Conservation (phyloP, 1,284 basidiomycete genomes). For the Rugosomyces carneus region DNA sequence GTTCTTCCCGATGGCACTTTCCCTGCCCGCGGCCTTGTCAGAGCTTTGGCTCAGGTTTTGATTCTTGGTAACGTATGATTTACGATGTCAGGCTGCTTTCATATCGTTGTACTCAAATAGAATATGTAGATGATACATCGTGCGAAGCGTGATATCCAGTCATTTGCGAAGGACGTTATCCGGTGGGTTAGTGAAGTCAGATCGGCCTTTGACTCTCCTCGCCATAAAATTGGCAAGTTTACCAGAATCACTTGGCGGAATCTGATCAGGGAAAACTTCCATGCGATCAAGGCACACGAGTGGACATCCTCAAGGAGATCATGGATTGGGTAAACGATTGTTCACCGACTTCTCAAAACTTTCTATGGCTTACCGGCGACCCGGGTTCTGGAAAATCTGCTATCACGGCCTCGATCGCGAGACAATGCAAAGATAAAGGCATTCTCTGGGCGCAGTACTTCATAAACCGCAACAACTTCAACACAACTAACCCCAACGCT, state of each 20-base stretch:
- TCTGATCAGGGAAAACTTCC: slow-evolving; percentile 11
- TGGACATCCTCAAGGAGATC: slow-evolving; percentile 8
- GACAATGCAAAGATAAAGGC: slow-evolving; percentile 8
- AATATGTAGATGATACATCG: not conserved
- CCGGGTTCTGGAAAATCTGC: slow-evolving; percentile 17
- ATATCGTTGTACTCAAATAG: not conserved
- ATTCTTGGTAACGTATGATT: slow-evolving; percentile 7
- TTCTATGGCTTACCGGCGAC: slow-evolving; percentile 16
- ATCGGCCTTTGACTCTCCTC: not conserved
- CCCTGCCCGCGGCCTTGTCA: slow-evolving; percentile 5
- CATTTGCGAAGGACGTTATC: slow-evolving; percentile 6
- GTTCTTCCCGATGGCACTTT: slow-evolving; percentile 7
- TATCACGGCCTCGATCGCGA: slow-evolving; percentile 13
- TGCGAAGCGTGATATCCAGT: slow-evolving; percentile 3
- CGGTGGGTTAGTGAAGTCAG: slow-evolving; percentile 1
- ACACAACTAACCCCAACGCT: slow-evolving; percentile 10
- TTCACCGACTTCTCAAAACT: slow-evolving; percentile 1
- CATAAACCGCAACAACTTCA: slow-evolving; percentile 12
- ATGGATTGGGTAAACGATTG: slow-evolving; percentile 12
- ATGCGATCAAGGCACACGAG: slow-evolving; percentile 13
- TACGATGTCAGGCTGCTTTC: not conserved
- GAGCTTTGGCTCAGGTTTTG: slow-evolving; percentile 4
- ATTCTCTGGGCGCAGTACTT: slow-evolving; percentile 15
- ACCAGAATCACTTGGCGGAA: slow-evolving; percentile 6
- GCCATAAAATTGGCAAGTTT: not conserved